These are phyloP conservation scores for Amorphotheca resinae DNA, from an alignment of 495 filamentous ascomycete genomes.

Conservation along the genomic window DNA sequence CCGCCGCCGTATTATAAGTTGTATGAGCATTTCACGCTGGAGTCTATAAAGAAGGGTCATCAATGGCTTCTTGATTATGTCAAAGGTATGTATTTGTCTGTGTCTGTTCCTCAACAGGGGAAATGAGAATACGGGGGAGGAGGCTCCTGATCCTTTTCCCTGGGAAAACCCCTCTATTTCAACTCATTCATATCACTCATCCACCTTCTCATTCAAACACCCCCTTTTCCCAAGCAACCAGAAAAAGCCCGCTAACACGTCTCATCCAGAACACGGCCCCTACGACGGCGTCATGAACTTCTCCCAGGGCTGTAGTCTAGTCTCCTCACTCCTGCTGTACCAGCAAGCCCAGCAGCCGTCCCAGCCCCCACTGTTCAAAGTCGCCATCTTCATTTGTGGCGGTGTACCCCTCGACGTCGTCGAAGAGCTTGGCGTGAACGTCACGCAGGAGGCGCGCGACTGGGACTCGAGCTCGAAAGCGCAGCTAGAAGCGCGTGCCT, in stretches of 20 bases:
- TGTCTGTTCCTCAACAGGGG: too few relatives aligned
- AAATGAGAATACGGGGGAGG: too few relatives aligned
- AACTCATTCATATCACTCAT: too few relatives aligned
- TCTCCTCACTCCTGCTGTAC: slow-evolving; percentile 33
- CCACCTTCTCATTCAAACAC: too few relatives aligned
- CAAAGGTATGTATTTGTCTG: background rate
- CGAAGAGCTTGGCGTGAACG: slow-evolving; percentile 36
- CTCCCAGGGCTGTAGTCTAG: slow-evolving; percentile 44
- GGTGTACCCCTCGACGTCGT: slow-evolving; percentile 36
- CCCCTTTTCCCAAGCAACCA: too few relatives aligned
- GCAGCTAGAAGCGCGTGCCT: slow-evolving; percentile 14
- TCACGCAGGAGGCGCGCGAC: slow-evolving; percentile 30
- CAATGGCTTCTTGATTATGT: slow-evolving; percentile 29
- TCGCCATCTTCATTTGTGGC: slow-evolving; percentile 48
- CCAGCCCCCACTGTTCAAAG: slow-evolving; percentile 37
- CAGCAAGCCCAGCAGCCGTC: slow-evolving; percentile 24
- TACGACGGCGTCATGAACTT: slow-evolving; percentile 51
- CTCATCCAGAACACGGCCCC: slow-evolving; percentile 39
- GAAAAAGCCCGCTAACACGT: too few relatives aligned
- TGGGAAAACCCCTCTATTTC: too few relatives aligned
- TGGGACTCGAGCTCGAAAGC: slow-evolving; percentile 13
- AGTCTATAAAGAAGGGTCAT: slow-evolving; percentile 28
- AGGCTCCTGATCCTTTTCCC: too few relatives aligned
- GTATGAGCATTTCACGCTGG: slow-evolving; percentile 27
- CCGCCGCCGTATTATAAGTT: slow-evolving; percentile 33